These are phyloP conservation scores for Dioszegia hungarica DNA, from an alignment of 768 basidiomycete species.

Conservation along the genomic window DNA sequence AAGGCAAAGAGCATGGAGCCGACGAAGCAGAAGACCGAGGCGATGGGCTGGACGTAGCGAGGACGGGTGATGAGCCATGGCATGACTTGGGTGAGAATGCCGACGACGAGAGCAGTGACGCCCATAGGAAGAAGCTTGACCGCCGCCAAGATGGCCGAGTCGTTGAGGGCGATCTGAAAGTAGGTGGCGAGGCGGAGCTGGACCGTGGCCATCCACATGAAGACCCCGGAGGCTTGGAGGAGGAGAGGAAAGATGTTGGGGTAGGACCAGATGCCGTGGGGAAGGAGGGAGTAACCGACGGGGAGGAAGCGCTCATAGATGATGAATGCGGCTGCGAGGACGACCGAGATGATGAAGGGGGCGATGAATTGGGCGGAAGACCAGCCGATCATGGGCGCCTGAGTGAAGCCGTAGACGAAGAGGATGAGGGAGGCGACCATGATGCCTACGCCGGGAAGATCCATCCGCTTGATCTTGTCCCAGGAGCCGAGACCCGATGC, in stretches of 20 bases:
- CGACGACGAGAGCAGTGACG: constrained; percentile 38
- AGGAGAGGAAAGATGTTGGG: constrained; percentile 44
- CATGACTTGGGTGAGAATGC: constrained; percentile 27
- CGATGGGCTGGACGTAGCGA: constrained; percentile 33
- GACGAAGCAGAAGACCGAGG: constrained; percentile 30
- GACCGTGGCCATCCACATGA: constrained; percentile 42
- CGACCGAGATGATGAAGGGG: constrained; percentile 37
- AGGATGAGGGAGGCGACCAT: constrained; percentile 36
- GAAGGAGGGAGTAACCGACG: constrained; percentile 34
- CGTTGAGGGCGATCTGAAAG: constrained; percentile 31
- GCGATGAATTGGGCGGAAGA: constrained; percentile 39
- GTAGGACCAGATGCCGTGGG: constrained; percentile 37
- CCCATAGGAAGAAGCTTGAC: constrained; percentile 44
- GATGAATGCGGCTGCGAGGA: constrained; percentile 34
- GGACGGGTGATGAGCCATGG: constrained; percentile 41
- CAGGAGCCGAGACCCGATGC: constrained; percentile 31
- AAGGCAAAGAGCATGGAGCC: constrained; percentile 41
- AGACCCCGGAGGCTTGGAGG: constrained; percentile 35
- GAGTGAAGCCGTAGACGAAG: constrained; percentile 45
- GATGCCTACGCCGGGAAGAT: constrained; percentile 37
- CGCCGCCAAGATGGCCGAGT: constrained; percentile 40
- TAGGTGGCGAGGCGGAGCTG: constrained; percentile 44
- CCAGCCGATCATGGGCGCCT: constrained; percentile 39
- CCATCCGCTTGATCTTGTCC: constrained; percentile 42
- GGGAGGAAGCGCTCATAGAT: constrained; percentile 35